Conservation (phyloP, 164 flowering plant species). For the Dillenia suffruticosa region DNA sequence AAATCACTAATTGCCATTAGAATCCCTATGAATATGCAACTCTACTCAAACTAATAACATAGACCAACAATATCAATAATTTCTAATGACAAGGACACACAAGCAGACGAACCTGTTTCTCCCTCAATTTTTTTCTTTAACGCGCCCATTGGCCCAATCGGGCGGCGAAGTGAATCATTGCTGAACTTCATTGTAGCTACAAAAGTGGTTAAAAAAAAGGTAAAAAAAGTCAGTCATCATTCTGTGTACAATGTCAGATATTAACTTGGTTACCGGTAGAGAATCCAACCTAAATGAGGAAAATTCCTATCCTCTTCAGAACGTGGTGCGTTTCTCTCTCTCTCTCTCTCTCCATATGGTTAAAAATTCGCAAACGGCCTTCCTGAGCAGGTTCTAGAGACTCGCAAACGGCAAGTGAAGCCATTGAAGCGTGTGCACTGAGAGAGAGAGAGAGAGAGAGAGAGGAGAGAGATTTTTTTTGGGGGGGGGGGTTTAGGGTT, state of each 20-base stretch:
- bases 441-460: constrained; percentile 9
- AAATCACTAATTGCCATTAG: too few relatives aligned
- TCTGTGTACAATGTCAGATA: too few relatives aligned
- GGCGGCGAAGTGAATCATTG: constrained; percentile 79
- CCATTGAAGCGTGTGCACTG: constrained; percentile 12
- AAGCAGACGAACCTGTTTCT: constrained; percentile 64
- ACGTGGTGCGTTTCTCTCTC: constrained; percentile 76
- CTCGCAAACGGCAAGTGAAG: constrained; percentile 51
- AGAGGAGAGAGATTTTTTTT: too few relatives aligned
- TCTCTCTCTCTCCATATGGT: constrained; percentile 84
- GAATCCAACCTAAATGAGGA: constrained; percentile 60
- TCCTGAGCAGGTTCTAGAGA: constrained; percentile 68
- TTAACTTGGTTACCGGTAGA: neutral
- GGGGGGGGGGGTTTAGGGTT: constrained; percentile 19
- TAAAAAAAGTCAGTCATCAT: neutral
- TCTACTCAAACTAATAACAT: neutral
- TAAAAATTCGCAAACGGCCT: constrained; percentile 86
- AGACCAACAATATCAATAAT: neutral
- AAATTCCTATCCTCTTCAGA: constrained; percentile 55
- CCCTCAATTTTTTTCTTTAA: constrained; percentile 77
- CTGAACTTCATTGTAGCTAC: constrained; percentile 71
- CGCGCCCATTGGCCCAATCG: constrained; percentile 84
- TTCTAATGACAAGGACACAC: neutral
- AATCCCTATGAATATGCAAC: too few relatives aligned
- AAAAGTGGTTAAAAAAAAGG: constrained; percentile 6